Base-by-base conservation (phyloP, 768 basidiomycete species). In the Tricholoma sp. region DNA sequence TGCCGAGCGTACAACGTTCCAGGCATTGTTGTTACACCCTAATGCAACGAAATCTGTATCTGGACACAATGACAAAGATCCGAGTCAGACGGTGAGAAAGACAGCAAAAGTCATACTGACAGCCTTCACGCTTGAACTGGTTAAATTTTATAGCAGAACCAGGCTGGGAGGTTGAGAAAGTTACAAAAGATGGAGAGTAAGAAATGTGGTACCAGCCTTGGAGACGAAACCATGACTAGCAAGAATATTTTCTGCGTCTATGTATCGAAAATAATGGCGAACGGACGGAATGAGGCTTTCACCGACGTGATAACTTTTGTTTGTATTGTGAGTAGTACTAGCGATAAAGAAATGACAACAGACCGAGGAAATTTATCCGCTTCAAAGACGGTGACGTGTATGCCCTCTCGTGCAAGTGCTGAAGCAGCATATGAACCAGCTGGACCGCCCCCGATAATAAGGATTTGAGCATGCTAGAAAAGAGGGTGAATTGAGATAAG, bases 61-160 rank as follows among this genome's bases (percentile, higher is more conserved):
- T 85, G 54, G 19, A 58, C 37, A 50, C 0, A 16, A 37, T 32
- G 3, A 32, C 31, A 54, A 45, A 18, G 43, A 22, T 55, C n/a
- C n/a, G n/a, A n/a, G n/a, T n/a, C 24, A 32, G 53, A 50, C 29
- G 5, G 27, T 31, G 37, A 43, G 32, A 35, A 35, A 43, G 7
- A 8, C 32, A 35, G 22, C 4, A 59, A 16, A 27, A 24, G n/a
- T 31, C 54, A 31, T 4, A 72, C 81, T 65, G 63, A 82, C 83
- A 84, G 51, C 82, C 83, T 74, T 84, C 83, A n/a, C 79, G 78
- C 66, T 84, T 84, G 64, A 71, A 81, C 62, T 83, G 82, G 62
- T 83, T 83, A 64, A 84, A 82, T 67, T 84, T 84, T 59, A 84
- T 80, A 22, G 82, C 81, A 59, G 83, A 81, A 32, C 83, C 84